Conservation (phyloP, 2,329 filamentous ascomycete species). For the Trichoderma semiorbis region DNA sequence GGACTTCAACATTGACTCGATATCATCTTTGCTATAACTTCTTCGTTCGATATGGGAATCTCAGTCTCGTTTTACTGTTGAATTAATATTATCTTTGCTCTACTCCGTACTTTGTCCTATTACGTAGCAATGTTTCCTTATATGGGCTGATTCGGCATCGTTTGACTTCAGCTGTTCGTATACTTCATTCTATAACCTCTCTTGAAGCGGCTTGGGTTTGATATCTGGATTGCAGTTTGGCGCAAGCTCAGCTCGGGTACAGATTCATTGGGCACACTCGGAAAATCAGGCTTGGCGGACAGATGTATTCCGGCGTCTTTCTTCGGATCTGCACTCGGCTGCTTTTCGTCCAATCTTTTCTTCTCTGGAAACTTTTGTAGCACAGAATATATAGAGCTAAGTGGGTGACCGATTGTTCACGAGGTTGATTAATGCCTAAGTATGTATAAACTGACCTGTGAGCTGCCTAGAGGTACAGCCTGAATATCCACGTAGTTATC, state of each 20-base stretch:
- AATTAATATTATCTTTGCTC: neutral
- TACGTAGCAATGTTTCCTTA: neutral
- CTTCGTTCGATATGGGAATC: neutral
- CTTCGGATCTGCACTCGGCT: neutral
- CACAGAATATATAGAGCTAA: too few species aligned
- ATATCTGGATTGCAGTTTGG: neutral
- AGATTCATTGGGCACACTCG: neutral
- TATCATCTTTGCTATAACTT: neutral
- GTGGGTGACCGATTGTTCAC: neutral
- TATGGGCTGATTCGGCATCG: neutral
- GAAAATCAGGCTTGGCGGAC: neutral
- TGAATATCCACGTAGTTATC: neutral
- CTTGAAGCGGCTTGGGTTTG: neutral
- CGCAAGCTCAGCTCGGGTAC: neutral
- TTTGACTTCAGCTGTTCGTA: neutral
- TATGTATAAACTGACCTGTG: neutral
- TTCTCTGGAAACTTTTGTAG: neutral
- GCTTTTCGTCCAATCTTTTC: neutral
- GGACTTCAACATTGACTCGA: neutral
- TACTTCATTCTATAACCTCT: neutral
- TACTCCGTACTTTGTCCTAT: neutral
- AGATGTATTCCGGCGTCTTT: neutral
- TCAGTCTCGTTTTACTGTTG: neutral
- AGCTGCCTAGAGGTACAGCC: neutral
- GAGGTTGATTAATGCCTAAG: neutral